phyloP scores from a whole-genome alignment of 2,329 filamentous ascomycete species.

The Aaosphaeria pasadenensis region DNA sequence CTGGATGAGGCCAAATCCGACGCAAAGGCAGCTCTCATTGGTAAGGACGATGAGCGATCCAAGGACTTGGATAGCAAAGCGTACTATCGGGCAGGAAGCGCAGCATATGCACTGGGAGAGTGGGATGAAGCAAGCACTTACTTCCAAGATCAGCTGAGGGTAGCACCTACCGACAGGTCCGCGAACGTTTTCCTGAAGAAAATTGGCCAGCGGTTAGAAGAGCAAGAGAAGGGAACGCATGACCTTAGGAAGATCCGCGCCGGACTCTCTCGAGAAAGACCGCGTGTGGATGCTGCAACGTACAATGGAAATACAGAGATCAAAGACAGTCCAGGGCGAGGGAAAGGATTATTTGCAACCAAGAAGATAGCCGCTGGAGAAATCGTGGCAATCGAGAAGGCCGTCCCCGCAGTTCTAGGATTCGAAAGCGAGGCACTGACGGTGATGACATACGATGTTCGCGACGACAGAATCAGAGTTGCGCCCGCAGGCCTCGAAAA shows the following conservation, averaged over 20 bases:
- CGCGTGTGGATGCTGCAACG: conserved; percentile 48
- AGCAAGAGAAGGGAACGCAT: conserved; percentile 43
- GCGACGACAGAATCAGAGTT: conserved; percentile 28
- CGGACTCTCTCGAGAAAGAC: conserved; percentile 40
- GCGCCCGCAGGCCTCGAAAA: conserved; percentile 17
- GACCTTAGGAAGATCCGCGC: conserved; percentile 28
- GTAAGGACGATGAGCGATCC: conserved; percentile 20
- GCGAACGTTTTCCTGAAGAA: conserved; percentile 17
- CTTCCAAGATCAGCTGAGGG: conserved; percentile 28
- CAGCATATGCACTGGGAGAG: conserved; percentile 43
- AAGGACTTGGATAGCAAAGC: conserved; percentile 41
- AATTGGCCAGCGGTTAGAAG: conserved; percentile 21
- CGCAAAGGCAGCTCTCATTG: conserved; percentile 23
- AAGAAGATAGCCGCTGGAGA: conserved; percentile 48
- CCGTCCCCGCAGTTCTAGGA: conserved; percentile 45
- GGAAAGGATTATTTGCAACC: conserved; percentile 53
- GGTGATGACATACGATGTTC: conserved; percentile 45
- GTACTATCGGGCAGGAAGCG: conserved; percentile 45
- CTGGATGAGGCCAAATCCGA: conserved; percentile 30
- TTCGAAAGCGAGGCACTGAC: conserved; percentile 42
- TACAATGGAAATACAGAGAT: conserved; percentile 45
- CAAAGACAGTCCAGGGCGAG: conserved; percentile 39
- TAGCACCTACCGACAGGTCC: conserved; percentile 36
- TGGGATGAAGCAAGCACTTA: conserved; percentile 38
- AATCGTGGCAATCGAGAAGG: conserved; percentile 56